Conservation (phyloP, 805 yeast species). For the Brettanomyces bruxellensis region DNA sequence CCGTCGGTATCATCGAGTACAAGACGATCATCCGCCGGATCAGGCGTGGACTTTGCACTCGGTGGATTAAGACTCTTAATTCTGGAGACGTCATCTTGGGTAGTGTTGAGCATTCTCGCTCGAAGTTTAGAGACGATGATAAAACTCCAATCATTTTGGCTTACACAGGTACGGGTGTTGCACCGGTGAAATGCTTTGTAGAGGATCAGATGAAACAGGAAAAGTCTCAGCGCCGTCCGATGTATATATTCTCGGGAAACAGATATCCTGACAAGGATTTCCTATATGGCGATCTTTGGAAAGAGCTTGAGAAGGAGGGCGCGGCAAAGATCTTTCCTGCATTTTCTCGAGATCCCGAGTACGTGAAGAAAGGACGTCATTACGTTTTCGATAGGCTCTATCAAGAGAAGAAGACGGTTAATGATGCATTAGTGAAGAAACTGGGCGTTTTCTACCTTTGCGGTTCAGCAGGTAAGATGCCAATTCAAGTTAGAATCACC, state of each 20-base stretch:
- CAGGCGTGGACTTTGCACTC: conserved; percentile 76
- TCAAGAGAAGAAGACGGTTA: conserved; percentile 38
- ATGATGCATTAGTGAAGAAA: conserved; percentile 41
- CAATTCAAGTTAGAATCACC: conserved; percentile 70
- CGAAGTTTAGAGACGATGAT: conserved; percentile 22
- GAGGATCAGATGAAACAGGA: conserved; percentile 23
- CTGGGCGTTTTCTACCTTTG: conserved; percentile 70
- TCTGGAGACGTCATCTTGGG: conserved; percentile 43
- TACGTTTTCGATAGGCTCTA: conserved; percentile 77
- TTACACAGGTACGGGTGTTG: conserved; percentile 95
- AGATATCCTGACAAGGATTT: conserved; percentile 59
- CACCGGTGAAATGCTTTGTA: conserved; percentile 77
- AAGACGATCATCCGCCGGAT: conserved; percentile 68
- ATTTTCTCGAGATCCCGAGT: conserved; percentile 39
- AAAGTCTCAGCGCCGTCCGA: conserved; percentile 14
- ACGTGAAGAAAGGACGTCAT: conserved; percentile 25
- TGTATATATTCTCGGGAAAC: conserved; percentile 68
- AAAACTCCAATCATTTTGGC: conserved; percentile 55
- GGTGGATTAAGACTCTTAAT: conserved; percentile 51
- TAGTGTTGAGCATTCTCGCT: conserved; percentile 37
- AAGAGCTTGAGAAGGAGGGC: conserved; percentile 22
- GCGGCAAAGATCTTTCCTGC: conserved; percentile 34
- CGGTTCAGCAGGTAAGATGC: conserved; percentile 95
- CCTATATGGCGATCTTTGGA: conserved; percentile 52
- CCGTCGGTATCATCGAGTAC: conserved; percentile 81